Conservation (phyloP, 345 rosid genomes). For the Aquilaria malaccensis region DNA sequence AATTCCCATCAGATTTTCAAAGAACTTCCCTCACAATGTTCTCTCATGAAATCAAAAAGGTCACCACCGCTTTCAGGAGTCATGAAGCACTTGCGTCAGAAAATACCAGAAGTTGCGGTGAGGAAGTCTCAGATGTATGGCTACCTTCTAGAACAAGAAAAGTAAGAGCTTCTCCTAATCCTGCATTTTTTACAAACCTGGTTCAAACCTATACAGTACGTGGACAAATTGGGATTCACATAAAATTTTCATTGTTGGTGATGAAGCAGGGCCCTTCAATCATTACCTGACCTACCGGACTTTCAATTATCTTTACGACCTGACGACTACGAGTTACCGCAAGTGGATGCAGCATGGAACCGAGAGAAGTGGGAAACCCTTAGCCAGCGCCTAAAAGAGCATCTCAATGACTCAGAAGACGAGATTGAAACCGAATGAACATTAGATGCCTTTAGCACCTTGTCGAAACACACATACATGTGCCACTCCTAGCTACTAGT, state of each 20-base stretch:
- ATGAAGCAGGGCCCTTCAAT: constrained; percentile 54
- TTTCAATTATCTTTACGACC: constrained; percentile 83
- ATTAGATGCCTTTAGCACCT: too few species aligned
- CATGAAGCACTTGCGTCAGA: constrained; percentile 77
- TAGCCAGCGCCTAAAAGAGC: constrained; percentile 52
- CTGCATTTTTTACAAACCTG: neutral
- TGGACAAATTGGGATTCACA: neutral
- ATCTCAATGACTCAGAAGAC: constrained; percentile 50
- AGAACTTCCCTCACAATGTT: neutral
- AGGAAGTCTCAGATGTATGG: constrained; percentile 82
- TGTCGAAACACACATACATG: too few species aligned
- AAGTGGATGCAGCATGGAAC: constrained; percentile 47
- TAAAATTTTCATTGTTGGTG: constrained; percentile 1
- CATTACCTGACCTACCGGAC: constrained; percentile 79
- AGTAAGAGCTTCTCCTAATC: constrained; percentile 37
- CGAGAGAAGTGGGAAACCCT: constrained; percentile 42
- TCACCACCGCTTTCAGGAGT: constrained; percentile 84
- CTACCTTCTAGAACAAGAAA: constrained; percentile 80
- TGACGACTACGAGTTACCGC: constrained; percentile 64
- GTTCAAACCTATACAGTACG: neutral
- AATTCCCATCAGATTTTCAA: neutral
- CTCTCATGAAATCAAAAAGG: constrained; percentile 22
- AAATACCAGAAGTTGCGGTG: constrained; percentile 84
- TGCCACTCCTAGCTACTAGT: too few species aligned
- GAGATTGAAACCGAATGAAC: constrained; percentile 30